phyloP scores from a whole-genome alignment of 768 basidiomycete species.

The Phylloporus scabripes region DNA sequence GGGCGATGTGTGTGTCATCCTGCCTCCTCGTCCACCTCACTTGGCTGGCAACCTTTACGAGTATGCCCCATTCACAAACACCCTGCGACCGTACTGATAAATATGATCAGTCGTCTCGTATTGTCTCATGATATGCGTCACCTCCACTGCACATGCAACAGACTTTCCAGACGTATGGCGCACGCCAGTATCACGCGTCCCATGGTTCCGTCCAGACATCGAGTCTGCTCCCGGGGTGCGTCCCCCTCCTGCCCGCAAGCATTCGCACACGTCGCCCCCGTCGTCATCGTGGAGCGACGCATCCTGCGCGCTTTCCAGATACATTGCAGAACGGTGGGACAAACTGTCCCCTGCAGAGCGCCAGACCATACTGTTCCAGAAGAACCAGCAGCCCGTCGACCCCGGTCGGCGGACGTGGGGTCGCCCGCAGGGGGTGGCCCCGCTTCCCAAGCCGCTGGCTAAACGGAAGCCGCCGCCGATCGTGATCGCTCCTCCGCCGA shows the following conservation, averaged over 20 bases:
- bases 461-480: slow-evolving; percentile 15
- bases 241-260: slow-evolving; percentile 10
- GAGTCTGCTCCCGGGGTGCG: slow-evolving; percentile 1
- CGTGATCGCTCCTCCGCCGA: slow-evolving; percentile 30
- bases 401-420: slow-evolving; percentile 47
- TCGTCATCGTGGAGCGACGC: slow-evolving; percentile 8
- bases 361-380: slow-evolving; percentile 14
- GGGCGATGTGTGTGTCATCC: slow-evolving; percentile 44
- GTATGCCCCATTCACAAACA: slow-evolving; percentile 33
- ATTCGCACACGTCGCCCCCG: slow-evolving; percentile 3
- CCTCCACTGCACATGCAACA: slow-evolving; percentile 41
- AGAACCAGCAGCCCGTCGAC: slow-evolving; percentile 19
- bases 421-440: slow-evolving; percentile 30
- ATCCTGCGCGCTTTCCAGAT: slow-evolving; percentile 24
- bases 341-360: slow-evolving; percentile 23
- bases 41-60: slow-evolving; percentile 44
- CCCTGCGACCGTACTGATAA: background rate
- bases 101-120: slow-evolving; percentile 43
- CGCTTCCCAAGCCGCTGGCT: slow-evolving; percentile 37
- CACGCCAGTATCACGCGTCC: slow-evolving; percentile 44
- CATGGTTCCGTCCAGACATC: slow-evolving; percentile 47
- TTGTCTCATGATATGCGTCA: slow-evolving; percentile 47
- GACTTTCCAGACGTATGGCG: slow-evolving; percentile 48
- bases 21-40: slow-evolving; percentile 42
- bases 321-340: slow-evolving; percentile 30